Conservation (phyloP, 1,139 yeast genomes). For the Candida glucosophila region DNA sequence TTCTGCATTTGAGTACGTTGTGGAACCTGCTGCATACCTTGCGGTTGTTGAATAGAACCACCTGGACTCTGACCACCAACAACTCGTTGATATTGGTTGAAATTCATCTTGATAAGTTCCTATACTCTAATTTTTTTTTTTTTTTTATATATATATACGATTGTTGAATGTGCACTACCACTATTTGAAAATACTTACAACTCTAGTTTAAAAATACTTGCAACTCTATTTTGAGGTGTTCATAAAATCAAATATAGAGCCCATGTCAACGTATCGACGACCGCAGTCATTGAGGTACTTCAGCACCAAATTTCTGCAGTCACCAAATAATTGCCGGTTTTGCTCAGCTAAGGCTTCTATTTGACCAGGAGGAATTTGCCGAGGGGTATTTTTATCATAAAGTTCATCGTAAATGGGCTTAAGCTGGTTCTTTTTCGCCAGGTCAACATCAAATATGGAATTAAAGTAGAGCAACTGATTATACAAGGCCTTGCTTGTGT, state of each 20-base stretch:
- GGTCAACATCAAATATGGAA: conserved; percentile 74
- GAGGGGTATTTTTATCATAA: conserved; percentile 23
- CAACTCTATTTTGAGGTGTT: conserved; percentile 2
- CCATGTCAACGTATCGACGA: conserved; percentile 86
- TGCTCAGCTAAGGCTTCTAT: conserved; percentile 73
- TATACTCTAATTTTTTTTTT: background rate
- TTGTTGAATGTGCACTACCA: conserved; percentile 1
- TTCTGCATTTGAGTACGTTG: conserved; percentile 10
- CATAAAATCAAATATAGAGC: conserved; percentile 63
- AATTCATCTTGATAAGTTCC: conserved; percentile 7
- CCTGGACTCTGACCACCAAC: conserved; percentile 6
- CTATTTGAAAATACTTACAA: background rate
- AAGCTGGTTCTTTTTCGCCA: conserved; percentile 51
- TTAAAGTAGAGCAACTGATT: conserved; percentile 78
- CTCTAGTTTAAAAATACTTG: conserved; percentile 1
- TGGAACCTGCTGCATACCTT: conserved; percentile 5
- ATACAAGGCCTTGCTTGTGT: conserved; percentile 73
- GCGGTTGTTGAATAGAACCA: conserved; percentile 6
- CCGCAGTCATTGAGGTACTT: conserved; percentile 80
- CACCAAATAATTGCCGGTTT: conserved; percentile 56
- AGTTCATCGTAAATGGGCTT: conserved; percentile 37
- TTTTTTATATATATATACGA: background rate
- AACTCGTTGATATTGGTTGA: conserved; percentile 11
- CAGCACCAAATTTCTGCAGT: conserved; percentile 53
- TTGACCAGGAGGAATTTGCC: conserved; percentile 46